phyloP scores from a whole-genome alignment of 2,329 filamentous ascomycete species.

The Leptoxyphium fumago region DNA sequence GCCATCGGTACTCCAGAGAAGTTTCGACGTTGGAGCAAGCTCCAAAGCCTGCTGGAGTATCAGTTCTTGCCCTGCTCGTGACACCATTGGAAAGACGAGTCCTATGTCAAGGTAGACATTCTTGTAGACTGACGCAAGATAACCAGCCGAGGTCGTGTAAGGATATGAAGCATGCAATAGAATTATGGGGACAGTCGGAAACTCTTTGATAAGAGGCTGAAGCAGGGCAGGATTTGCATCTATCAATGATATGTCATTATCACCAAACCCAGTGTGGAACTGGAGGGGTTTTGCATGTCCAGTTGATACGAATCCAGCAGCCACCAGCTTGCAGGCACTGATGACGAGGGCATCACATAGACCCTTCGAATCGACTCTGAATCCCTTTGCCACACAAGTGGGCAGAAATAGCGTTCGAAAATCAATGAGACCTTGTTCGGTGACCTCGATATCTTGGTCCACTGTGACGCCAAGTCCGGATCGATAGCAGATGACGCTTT shows the following conservation, averaged over 20 bases:
- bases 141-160: constrained; percentile 63
- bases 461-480: constrained; percentile 53
- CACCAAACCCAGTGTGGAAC: constrained; percentile 71
- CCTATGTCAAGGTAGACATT: constrained; percentile 77
- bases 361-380: constrained; percentile 44
- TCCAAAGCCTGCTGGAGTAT: constrained; percentile 61
- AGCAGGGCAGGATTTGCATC: constrained; percentile 61
- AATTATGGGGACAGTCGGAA: constrained; percentile 57
- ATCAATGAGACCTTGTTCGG: constrained; percentile 15
- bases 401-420: constrained; percentile 28
- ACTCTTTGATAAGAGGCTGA: constrained; percentile 56
- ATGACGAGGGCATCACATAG: constrained; percentile 60
- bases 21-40: constrained; percentile 57
- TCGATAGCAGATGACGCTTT: constrained; percentile 70
- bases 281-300: constrained; percentile 56
- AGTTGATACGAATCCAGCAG: constrained; percentile 25
- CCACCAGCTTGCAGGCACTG: constrained; percentile 44
- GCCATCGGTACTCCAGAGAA: constrained; percentile 69
- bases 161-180: constrained; percentile 71
- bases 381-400: constrained; percentile 23
- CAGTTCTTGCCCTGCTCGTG: constrained; percentile 57
- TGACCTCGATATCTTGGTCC: constrained; percentile 26
- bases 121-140: constrained; percentile 59
- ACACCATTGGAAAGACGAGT: constrained; percentile 67
- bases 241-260: constrained; percentile 58